These are phyloP conservation scores for Aspergillus tamarii DNA, from an alignment of 2,329 filamentous ascomycete genomes.

Conservation along the genomic window DNA sequence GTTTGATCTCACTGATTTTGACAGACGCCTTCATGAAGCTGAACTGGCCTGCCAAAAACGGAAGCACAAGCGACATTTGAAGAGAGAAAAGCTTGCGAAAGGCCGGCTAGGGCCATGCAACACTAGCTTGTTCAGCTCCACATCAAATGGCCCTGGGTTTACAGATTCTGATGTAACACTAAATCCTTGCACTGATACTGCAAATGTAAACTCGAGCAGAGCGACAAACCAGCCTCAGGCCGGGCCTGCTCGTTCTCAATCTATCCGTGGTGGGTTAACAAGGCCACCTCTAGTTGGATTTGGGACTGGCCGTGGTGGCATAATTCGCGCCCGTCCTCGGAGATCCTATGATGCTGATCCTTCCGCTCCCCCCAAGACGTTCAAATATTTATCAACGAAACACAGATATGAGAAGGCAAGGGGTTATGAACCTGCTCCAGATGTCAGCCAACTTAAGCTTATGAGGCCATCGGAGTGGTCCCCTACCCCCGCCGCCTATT, in stretches of 20 bases:
- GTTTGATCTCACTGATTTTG: conserved; percentile 31
- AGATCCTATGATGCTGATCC: conserved; percentile 12
- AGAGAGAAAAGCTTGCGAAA: conserved; percentile 30
- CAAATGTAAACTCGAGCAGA: background rate
- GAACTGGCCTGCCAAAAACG: conserved; percentile 28
- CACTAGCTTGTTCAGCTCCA: background rate
- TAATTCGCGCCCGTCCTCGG: conserved; percentile 10
- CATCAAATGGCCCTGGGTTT: background rate
- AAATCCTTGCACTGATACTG: no score
- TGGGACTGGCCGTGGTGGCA: conserved; percentile 12
- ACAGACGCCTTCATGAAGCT: background rate
- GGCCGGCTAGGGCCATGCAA: background rate
- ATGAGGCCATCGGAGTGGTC: conserved; percentile 38
- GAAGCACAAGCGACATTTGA: conserved; percentile 32
- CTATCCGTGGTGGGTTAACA: background rate
- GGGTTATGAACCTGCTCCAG: conserved; percentile 38
- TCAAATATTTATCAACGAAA: conserved; percentile 29
- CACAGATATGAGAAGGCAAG: conserved; percentile 37
- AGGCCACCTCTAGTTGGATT: conserved; percentile 21
- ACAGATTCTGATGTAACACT: background rate
- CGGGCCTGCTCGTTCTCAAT: background rate
- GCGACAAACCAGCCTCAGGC: background rate
- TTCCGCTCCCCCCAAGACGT: conserved; percentile 14
- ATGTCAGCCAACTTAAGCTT: conserved; percentile 41
- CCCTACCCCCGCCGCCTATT: conserved; percentile 11